Percentiles rank a stretch among this genome's conserved stretches.
phyloP scores from a whole-genome alignment of 139 green algal genomes.

The Edaphochlamys debaryana region DNA sequence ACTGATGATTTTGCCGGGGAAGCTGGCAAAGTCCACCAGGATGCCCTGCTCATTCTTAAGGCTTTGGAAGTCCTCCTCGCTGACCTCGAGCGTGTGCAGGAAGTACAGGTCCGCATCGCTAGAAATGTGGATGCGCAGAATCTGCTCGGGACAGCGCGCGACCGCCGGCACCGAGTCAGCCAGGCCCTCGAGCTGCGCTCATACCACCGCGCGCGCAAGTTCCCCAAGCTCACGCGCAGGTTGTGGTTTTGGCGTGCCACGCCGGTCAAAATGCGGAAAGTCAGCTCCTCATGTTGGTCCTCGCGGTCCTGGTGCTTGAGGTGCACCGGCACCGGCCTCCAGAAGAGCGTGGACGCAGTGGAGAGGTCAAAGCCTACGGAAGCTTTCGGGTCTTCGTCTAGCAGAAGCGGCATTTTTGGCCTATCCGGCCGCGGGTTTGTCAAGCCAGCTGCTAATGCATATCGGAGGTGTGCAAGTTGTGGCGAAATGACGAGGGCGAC shows the following conservation, averaged over 20 bases:
- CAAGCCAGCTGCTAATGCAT: too few species aligned
- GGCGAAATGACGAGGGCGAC: too few species aligned
- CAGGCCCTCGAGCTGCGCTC: too few species aligned
- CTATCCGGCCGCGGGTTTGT: too few species aligned
- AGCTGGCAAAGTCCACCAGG: conserved; percentile 91
- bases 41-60: conserved; percentile 92
- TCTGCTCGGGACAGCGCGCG: conserved; percentile 49
- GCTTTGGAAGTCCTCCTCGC: conserved; percentile 88
- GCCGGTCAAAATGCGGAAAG: conserved; percentile 76
- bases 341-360: conserved; percentile 77
- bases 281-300: conserved; percentile 70
- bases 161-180: background rate
- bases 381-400: conserved; percentile 42
- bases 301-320: conserved; percentile 69
- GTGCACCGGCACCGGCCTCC: conserved; percentile 73
- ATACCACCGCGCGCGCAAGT: too few species aligned
- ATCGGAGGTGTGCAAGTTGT: too few species aligned
- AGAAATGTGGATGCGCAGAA: conserved; percentile 81
- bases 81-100: conserved; percentile 89
- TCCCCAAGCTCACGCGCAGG: conserved; percentile 64
- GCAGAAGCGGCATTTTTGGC: conserved; percentile 52
- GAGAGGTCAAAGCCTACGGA: conserved; percentile 68
- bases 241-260: conserved; percentile 70
- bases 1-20: conserved; percentile 86
- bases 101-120: conserved; percentile 82